phyloP scores from a whole-genome alignment of 2,329 filamentous ascomycete species.

The Apiospora sp. region DNA sequence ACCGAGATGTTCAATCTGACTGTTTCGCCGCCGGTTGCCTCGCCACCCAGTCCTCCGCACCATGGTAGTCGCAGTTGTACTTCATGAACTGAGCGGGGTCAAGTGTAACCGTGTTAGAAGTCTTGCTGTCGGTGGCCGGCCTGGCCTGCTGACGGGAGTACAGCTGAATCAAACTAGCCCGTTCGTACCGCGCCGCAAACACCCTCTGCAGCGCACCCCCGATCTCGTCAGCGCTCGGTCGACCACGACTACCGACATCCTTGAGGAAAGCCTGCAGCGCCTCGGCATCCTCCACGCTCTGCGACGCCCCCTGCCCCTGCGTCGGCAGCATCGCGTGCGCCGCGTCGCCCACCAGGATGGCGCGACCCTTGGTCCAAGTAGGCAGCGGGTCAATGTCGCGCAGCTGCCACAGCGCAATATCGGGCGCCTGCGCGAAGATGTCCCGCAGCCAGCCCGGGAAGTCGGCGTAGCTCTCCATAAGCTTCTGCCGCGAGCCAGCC shows the following conservation, averaged over 20 bases:
- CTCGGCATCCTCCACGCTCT: slow-evolving; percentile 50
- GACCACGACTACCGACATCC: slow-evolving; percentile 30
- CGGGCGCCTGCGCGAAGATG: slow-evolving; percentile 41
- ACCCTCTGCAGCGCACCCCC: slow-evolving; percentile 31
- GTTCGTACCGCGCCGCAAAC: slow-evolving; percentile 42
- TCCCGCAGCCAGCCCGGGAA: slow-evolving; percentile 51
- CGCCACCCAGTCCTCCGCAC: slow-evolving; percentile 43
- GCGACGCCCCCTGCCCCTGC: slow-evolving; percentile 50
- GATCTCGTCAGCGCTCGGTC: slow-evolving; percentile 32
- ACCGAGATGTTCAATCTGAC: neutral
- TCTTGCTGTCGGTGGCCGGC: slow-evolving; percentile 44
- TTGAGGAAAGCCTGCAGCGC: slow-evolving; percentile 42
- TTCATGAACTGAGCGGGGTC: slow-evolving; percentile 49
- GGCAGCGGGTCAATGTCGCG: slow-evolving; percentile 52
- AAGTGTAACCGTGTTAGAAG: slow-evolving; percentile 43
- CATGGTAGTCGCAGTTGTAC: slow-evolving; percentile 48
- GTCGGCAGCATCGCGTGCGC: slow-evolving; percentile 43
- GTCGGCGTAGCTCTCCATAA: slow-evolving; percentile 49
- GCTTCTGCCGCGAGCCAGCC: slow-evolving; percentile 43
- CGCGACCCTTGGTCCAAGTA: slow-evolving; percentile 44
- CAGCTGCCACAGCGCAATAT: slow-evolving; percentile 53
- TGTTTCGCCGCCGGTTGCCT: neutral
- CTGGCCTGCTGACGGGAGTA: slow-evolving; percentile 51
- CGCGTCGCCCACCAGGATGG: slow-evolving; percentile 30
- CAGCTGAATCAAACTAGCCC: slow-evolving; percentile 49